Base-by-base conservation (phyloP, 352 stramenopile species). In the Phytopythium chamaehyphon region DNA sequence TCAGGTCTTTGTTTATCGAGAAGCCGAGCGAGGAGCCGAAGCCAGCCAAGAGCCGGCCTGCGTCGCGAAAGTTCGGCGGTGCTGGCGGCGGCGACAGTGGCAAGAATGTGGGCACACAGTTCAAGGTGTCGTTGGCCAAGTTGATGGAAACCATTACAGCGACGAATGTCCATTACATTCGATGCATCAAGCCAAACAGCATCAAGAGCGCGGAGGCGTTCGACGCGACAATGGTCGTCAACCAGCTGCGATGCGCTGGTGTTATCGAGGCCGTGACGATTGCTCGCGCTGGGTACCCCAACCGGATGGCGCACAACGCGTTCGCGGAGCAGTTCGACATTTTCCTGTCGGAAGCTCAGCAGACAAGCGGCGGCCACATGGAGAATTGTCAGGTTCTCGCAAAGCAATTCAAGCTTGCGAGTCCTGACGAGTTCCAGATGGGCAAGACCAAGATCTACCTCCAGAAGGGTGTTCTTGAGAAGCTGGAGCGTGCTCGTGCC, bases 151-250 rank as follows among this genome's bases (percentile, higher is more conserved):
- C 69, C 36, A 90, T 92, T 53, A 76, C 79, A 51, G 58, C 82
- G 45, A 92, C 81, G 1, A 86, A 83, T 26, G 73, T 84, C 31
- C 71, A 88, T 62, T 94, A 91, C 64, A 72, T 94, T 43, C 81
- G 84, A 1, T 94, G 84, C 67, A 90, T 94, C 62, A 94, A 94
- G 47, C 84, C 84, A 1, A 94, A 94, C 63, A 77, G 70, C 24
- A 37, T 71, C 58, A 90, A 93, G 54, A 88, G 81, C 48, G 36
- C 77, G 14, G 77, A 55, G 2, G 39, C 68, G 11, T 64, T 94
- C 9, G 77, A 94, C 52, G 62, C 71, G 45, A 61, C 69, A 33
- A 92, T 90, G 78, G 76, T 94, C 0, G 79, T 88, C 8, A 81
- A 80, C 47, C 84, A 94, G 48, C 59, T 94, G 18, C 79, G 80